Evolutionary conservation across 805 yeast genomes (phyloP).

Genomic region (Suhomyces faveliae): DNA sequence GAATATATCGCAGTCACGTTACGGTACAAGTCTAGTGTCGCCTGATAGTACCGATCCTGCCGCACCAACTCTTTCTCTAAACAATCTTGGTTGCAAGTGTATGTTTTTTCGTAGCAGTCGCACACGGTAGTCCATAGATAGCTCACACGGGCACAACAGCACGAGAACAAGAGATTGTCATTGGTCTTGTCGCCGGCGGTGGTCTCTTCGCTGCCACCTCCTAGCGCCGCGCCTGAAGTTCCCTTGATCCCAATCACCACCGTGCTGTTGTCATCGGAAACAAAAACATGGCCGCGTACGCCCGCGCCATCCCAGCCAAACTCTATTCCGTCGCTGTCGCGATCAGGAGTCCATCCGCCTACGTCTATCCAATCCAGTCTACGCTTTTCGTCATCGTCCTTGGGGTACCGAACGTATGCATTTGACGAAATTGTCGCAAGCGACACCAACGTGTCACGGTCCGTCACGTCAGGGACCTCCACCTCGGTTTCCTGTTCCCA

Average conservation of each 20-base stretch:
- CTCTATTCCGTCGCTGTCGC: constrained; percentile 49
- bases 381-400: constrained; percentile 43
- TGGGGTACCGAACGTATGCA: constrained; percentile 81
- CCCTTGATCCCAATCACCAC: constrained; percentile 87
- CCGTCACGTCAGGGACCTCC: constrained; percentile 70
- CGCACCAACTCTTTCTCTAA: constrained; percentile 71
- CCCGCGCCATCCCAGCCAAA: constrained; percentile 90
- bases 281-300: constrained; percentile 87
- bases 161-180: constrained; percentile 86
- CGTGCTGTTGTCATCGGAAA: constrained; percentile 50
- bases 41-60: constrained; percentile 79
- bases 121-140: constrained; percentile 94
- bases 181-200: constrained; percentile 77
- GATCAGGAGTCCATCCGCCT: constrained; percentile 54
- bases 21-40: constrained; percentile 71
- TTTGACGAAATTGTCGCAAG: constrained; percentile 86
- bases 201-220: constrained; percentile 58
- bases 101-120: constrained; percentile 81
- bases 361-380: constrained; percentile 86
- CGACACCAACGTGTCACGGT: constrained; percentile 67
- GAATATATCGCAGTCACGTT: constrained; percentile 71
- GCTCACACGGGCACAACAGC: constrained; percentile 93
- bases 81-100: constrained; percentile 87
- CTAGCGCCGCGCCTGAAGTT: constrained; percentile 74
- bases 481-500: constrained; percentile 58